Evolutionary conservation across 108 stramenopile genomes (phyloP), one percentile per base, ranked within the genome.

Genomic region (Nannochloropsis granulata): DNA sequence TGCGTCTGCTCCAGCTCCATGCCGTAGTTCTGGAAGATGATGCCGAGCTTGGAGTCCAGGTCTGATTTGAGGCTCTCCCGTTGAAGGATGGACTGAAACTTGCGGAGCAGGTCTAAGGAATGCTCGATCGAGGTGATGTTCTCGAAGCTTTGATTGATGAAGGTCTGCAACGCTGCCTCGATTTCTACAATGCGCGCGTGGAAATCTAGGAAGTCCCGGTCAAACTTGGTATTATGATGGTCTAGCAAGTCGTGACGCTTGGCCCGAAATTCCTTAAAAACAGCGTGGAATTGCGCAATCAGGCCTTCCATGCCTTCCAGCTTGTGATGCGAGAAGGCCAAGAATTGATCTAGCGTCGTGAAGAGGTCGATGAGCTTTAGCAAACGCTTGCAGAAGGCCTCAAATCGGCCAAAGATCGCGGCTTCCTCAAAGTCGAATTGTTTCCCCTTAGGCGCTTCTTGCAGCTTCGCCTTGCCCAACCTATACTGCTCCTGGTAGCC

Each of bases 291-390:
- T 44, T 91, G 86, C 13, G 93, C 93, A 45, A 94, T 92, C 79
- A 95, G 91, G 43, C 90, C 82, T 83, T 94, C 95, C 94, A 96
- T 95, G 25, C 94, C 95, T 82, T 96, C 95, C 45, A 96, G 83
- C 91, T 93, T 94, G 87, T 95, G 94, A 25, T 92, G 84, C 23
- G 93, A 83, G 25, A 96, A 90, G 16, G 89, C 81, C 13, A 86
- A 92, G 90, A 95, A 95, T 85, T 96, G 94, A 79, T 94, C 93
- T 43, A 94, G 93, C 14, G 95, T 96, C 81, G 90, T 88, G 87
- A 94, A 95, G 93, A 96, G 92, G 86, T 95, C 94, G 81, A 95
- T 95, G 83, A 96, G 91, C 89, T 96, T 96, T 84, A 93, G 91
- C 44, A 94, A 89, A 79, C 95, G 89, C n/a, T 94, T 90, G 90